Evolutionary conservation across 306 rosid species (phyloP), one percentile per base, ranked within the genome.

Genomic region (Albizia julibrissin): DNA sequence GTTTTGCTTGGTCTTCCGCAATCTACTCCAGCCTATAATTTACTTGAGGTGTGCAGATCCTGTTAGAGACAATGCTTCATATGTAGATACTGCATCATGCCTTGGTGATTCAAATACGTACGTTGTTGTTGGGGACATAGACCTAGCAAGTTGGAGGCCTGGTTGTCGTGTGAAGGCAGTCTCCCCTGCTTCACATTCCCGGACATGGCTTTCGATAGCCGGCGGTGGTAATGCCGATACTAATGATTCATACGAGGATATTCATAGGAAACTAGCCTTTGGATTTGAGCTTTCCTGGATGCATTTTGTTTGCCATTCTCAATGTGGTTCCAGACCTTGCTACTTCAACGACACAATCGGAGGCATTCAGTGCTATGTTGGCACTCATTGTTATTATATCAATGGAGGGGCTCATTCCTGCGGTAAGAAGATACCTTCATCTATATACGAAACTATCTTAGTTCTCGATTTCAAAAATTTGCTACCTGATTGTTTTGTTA

Each of bases 261-360:
- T 78, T 19, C 75, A 78, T 56, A 66, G 33, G 66, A 14, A 24
- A 56, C 49, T 67, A n/a, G 54, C n/a, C 69, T 59, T 39, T 24
- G 79, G 79, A 22, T 76, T 76, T 59, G 79, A 76, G 56, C 70
- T 76, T 24, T 76, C 79, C 14, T 76, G 79, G 79, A 37, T 58
- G 69, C 39, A 22, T 14, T 6, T 39, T 37, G 50, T 6, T 34
- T 75, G 79, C 21, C 34, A 58, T 12, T 21, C 21, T 16, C 26
- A 40, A 6, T 75, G 79, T 26, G 56, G 70, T 10, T 39, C 37
- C 24, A 24, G 2, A 3, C 14, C 37, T 37, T 76, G 79, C 79
- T 59, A 12, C 54, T 22, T 76, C 39, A 37, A 76, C 16, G 1
- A 3, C 19, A 76, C 39, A 15, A 3, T 8, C 10, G 69, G 37